Percentiles rank a stretch among this genome's conserved stretches.
phyloP scores from a whole-genome alignment of 2,329 filamentous ascomycete genomes.

The Thermomyces lanuginosus region DNA sequence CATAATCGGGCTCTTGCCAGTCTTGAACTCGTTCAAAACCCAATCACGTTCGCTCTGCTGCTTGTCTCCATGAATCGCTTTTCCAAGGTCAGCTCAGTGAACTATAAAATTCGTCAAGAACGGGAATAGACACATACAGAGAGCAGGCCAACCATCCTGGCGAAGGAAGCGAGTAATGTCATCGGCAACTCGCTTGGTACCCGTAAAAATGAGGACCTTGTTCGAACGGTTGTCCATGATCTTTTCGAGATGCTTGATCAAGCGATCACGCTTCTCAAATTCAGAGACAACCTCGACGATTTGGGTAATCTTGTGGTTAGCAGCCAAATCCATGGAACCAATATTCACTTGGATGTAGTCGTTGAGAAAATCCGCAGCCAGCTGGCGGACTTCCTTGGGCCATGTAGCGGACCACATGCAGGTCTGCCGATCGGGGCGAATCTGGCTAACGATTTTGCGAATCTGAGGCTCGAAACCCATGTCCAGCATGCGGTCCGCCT shows the following conservation, averaged over 20 bases:
- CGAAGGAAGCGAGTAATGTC: conserved; percentile 95
- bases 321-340: conserved; percentile 84
- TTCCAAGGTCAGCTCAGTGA: conserved; percentile 21
- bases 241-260: conserved; percentile 95
- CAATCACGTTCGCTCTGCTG: conserved; percentile 99
- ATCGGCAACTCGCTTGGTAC: conserved; percentile 79
- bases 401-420: conserved; percentile 99
- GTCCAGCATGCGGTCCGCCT: conserved; percentile 98
- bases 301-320: conserved; percentile 96
- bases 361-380: conserved; percentile 77
- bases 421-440: conserved; percentile 93
- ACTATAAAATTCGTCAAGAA: not conserved
- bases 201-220: conserved; percentile 88
- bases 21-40: conserved; percentile 99
- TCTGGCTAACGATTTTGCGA: conserved; percentile 94
- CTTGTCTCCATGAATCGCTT: conserved; percentile 97
- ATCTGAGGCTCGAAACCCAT: conserved; percentile 99
- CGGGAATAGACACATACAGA: conserved; percentile 48
- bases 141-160: conserved; percentile 92
- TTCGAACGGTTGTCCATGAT: conserved; percentile 93
- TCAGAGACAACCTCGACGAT: conserved; percentile 92
- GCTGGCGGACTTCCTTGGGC: conserved; percentile 92
- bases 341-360: conserved; percentile 99
- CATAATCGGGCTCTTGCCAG: conserved; percentile 98
- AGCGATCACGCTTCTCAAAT: conserved; percentile 92